These are phyloP conservation scores for Fusarium nygamai DNA, from an alignment of 2,329 filamentous ascomycete species.

Conservation along the genomic window DNA sequence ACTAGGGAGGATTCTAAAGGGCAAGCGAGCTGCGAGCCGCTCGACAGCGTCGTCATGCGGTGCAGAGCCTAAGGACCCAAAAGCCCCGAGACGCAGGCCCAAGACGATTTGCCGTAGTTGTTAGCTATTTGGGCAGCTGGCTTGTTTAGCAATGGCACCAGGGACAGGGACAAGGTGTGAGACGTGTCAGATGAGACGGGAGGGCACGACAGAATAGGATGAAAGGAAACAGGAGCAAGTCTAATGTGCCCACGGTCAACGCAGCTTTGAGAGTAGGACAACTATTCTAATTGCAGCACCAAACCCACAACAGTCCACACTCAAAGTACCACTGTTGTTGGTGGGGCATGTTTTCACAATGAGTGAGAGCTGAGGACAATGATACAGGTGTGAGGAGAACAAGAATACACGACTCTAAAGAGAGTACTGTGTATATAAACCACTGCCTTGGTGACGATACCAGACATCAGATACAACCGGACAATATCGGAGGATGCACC, in stretches of 20 bases:
- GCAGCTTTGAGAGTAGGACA: background rate
- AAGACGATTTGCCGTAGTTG: conserved; percentile 27
- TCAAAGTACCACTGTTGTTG: background rate
- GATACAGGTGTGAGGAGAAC: conserved; percentile 5
- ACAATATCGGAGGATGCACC: conserved; percentile 21
- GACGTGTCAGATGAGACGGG: conserved; percentile 32
- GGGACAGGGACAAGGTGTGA: conserved; percentile 22
- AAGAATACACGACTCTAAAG: conserved; percentile 4
- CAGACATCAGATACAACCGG: background rate
- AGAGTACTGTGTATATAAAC: background rate
- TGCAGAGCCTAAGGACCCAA: conserved; percentile 26
- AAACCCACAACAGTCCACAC: background rate
- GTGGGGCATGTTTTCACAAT: background rate
- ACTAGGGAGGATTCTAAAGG: conserved; percentile 20
- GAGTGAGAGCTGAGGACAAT: conserved; percentile 4
- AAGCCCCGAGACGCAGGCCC: conserved; percentile 30
- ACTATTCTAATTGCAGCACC: background rate
- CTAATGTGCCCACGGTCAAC: background rate
- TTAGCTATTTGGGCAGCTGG: conserved; percentile 16
- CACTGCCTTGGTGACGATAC: background rate
- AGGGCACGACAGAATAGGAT: conserved; percentile 24
- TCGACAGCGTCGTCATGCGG: conserved; percentile 38
- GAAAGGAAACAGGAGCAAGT: conserved; percentile 19
- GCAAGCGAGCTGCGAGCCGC: conserved; percentile 24
- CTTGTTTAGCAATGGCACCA: conserved; percentile 15